Percentiles rank a stretch among this genome's conserved stretches.
Conservation (phyloP, 83 land plant species). For the Thuja plicata region DNA sequence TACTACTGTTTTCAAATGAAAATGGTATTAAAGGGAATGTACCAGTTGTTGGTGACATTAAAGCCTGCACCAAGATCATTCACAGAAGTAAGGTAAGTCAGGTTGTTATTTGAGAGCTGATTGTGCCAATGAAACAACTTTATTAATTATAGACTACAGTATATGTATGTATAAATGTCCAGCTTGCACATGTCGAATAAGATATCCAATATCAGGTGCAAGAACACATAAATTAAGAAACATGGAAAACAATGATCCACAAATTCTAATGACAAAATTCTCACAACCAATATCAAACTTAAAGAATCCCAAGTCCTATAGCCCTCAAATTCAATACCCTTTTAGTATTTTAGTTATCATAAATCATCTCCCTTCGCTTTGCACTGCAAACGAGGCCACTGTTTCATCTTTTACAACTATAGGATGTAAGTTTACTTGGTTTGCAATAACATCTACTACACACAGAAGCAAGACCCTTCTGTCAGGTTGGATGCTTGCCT, state of each 20-base stretch:
- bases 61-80: constrained; percentile 32
- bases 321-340: neutral
- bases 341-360: neutral
- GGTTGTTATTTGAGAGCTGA: neutral
- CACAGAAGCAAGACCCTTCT: neutral
- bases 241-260: neutral
- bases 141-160: neutral
- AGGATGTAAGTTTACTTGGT: neutral
- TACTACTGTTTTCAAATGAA: constrained; percentile 28
- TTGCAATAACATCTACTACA: neutral
- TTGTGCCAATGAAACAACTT: neutral
- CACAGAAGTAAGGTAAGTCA: neutral
- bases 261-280: neutral
- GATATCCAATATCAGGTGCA: neutral
- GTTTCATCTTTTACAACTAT: neutral
- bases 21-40: constrained; percentile 47
- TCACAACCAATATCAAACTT: neutral
- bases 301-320: neutral
- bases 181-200: neutral
- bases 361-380: neutral
- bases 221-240: neutral
- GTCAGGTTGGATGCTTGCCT: neutral
- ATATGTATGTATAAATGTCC: neutral
- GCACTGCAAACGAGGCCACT: neutral
- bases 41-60: constrained; percentile 84